Conservation (phyloP, 1,284 basidiomycete species). For the Malassezia furfur region DNA sequence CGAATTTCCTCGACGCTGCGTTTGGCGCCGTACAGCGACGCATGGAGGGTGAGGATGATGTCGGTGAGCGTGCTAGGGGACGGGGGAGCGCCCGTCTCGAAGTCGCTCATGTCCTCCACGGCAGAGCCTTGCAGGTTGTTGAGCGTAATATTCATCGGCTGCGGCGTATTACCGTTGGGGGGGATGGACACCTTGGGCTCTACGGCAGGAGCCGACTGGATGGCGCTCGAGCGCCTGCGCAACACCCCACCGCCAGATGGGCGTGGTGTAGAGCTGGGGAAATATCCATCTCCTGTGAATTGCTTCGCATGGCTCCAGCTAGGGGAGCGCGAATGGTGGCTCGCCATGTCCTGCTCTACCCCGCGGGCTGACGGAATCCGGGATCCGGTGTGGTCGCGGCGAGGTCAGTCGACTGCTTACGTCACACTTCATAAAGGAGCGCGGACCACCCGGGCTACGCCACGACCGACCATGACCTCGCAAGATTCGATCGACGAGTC, state of each 20-base stretch:
- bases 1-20: slow-evolving; percentile 39
- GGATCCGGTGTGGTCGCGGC: background rate
- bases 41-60: slow-evolving; percentile 42
- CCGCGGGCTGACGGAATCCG: background rate
- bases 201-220: background rate
- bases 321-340: slow-evolving; percentile 2
- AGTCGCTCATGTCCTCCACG: slow-evolving; percentile 13
- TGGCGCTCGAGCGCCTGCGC: background rate
- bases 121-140: background rate
- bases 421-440: background rate
- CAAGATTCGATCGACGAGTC: slow-evolving; percentile 29
- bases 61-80: slow-evolving; percentile 47
- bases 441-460: background rate
- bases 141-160: slow-evolving; percentile 8
- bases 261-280: background rate
- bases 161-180: background rate
- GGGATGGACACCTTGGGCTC: background rate
- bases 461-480: background rate
- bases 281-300: background rate
- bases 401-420: background rate
- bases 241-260: background rate
- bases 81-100: slow-evolving; percentile 29
- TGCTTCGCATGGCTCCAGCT: background rate
- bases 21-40: slow-evolving; percentile 44
- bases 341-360: background rate